Evolutionary conservation across 108 stramenopile genomes (phyloP), one percentile per base, ranked within the genome.

Genomic region (Stephanodiscus minutulus): DNA sequence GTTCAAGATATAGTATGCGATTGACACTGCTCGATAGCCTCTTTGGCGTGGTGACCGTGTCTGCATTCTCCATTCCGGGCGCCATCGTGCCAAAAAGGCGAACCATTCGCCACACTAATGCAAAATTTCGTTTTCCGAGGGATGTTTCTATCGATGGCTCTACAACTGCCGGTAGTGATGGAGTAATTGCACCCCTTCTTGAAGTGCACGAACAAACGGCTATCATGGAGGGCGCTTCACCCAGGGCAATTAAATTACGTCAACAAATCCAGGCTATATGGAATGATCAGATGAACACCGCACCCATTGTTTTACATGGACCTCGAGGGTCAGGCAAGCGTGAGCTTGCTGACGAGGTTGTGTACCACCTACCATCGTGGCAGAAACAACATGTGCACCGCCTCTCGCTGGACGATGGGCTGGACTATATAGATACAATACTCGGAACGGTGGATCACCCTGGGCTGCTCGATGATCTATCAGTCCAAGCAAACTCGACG

Each of bases 211-310:
- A 52, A 24, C 22, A 52, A 24, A 24, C 36, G 17, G 61, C 61
- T 22, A 72, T 72, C 22, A 27, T 76, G 60, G 69, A 36, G 47
- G 75, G 75, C 20, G 64, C 39, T 11, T 76, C 75, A 5, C 24
- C 69, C 17, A 76, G 64, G 49, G 75, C 43, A 17, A 64, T 76
- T 43, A 28, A 36, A 52, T 41, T 76, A 8, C 75, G 75, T 18
- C 70, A 76, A 29, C 67, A 76, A 54, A 61, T 76, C n/a, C 75
- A 76, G 53, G 74, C 37, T 21, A 64, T 76, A 25, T 70, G 69
- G 75, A 61, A 63, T 15, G 41, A 69, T 36, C 61, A 63, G 20
- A 59, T 1, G 25, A 68, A 41, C 37, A 73, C 64, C 15, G 37
- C 55, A n/a, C 76, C 76, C 13, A 66, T 77, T 54, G 57, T 77